A percentile compares a stretch with the other conserved stretches of the same genome.
Evolutionary conservation across 2,329 filamentous ascomycete genomes (phyloP).

Genomic region (Penicillium sp.): DNA sequence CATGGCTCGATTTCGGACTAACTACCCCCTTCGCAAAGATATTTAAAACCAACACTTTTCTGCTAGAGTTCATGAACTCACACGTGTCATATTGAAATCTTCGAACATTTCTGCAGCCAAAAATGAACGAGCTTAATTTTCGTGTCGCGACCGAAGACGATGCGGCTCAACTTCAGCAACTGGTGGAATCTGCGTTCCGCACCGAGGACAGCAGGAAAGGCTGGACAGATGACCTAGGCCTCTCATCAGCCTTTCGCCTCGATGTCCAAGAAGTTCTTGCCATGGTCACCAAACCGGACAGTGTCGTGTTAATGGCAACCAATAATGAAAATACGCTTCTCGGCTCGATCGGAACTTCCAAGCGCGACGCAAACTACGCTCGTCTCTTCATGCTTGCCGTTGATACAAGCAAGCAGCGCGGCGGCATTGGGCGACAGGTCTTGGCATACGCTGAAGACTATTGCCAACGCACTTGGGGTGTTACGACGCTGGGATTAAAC

Average conservation of each 20-base stretch:
- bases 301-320: constrained; percentile 24
- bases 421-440: constrained; percentile 23
- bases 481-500: constrained; percentile 19
- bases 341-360: constrained; percentile 20
- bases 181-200: constrained; percentile 43
- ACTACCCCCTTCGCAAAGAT: background rate
- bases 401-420: constrained; percentile 18
- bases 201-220: constrained; percentile 35
- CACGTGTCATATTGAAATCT: too few relatives aligned
- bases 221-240: constrained; percentile 36
- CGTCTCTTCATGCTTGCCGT: constrained; percentile 26
- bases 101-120: background rate
- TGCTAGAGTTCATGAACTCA: background rate
- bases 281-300: constrained; percentile 27
- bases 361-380: constrained; percentile 10
- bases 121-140: constrained; percentile 30
- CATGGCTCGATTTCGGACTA: background rate
- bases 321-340: constrained; percentile 9
- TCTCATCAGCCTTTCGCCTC: constrained; percentile 23
- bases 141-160: constrained; percentile 39
- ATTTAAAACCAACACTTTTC: background rate
- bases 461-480: constrained; percentile 20
- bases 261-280: constrained; percentile 19
- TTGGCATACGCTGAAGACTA: constrained; percentile 29
- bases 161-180: constrained; percentile 33